Conservation (phyloP, 768 basidiomycete genomes). For the Kockovaella imperatae region DNA sequence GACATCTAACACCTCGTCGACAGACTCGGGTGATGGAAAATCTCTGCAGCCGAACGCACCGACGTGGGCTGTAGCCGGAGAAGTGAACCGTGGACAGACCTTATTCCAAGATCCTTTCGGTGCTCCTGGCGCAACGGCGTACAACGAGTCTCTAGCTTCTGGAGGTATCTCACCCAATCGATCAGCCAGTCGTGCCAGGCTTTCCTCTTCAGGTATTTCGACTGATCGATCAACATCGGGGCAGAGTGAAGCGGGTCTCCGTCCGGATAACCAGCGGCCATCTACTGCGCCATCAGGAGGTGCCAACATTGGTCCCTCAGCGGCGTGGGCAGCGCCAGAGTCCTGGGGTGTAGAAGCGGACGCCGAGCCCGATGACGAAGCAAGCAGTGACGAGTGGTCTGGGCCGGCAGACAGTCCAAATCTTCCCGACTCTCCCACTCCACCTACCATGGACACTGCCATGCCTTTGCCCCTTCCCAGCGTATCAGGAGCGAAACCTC, state of each 20-base stretch:
- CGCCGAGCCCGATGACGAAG: slow-evolving; percentile 34
- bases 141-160: too few relatives aligned
- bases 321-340: slow-evolving; percentile 50
- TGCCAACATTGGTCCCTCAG: slow-evolving; percentile 21
- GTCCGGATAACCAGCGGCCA: too few relatives aligned
- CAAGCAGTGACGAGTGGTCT: slow-evolving; percentile 15
- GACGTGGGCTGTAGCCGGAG: slow-evolving; percentile 15
- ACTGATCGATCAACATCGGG: too few relatives aligned
- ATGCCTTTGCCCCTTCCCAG: not conserved
- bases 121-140: not conserved
- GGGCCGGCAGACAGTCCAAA: too few relatives aligned
- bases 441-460: not conserved
- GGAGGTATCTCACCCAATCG: too few relatives aligned
- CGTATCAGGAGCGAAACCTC: slow-evolving; percentile 13
- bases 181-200: too few relatives aligned
- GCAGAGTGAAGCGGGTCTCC: too few relatives aligned
- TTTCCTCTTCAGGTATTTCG: too few relatives aligned
- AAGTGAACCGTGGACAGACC: slow-evolving; percentile 11
- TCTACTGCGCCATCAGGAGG: too few relatives aligned
- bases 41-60: slow-evolving; percentile 23
- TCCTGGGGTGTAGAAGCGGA: slow-evolving; percentile 50
- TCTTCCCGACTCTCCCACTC: not conserved
- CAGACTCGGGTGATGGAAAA: slow-evolving; percentile 17
- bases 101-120: slow-evolving; percentile 42
- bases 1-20: too few relatives aligned